Base-by-base conservation (phyloP, 106 monocot genomes). In the Chionographis japonica region DNA sequence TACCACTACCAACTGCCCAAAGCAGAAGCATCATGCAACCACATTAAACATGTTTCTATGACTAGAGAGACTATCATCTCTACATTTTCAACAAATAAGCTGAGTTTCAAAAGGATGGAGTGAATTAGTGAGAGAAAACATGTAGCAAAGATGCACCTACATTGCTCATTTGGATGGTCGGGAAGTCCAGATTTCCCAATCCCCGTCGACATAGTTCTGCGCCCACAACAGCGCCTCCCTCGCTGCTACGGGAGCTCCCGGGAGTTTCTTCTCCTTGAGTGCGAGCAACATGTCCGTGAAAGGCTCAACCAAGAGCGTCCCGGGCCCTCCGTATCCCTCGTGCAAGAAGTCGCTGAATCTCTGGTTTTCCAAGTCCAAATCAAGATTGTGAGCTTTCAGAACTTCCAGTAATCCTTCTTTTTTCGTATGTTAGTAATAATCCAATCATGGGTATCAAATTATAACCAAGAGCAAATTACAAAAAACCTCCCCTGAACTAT, bases 281-380 rank as follows among this genome's bases (percentile, higher is more conserved):
- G 65, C 52, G n/a, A 83, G 66, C 71, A 83, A 39, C 83, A 83
- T 83, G 40, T 83, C 83, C 15, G 78, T 78, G 69, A 78, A 83
- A 37, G 78, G 78, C 35, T 74, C 74, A 58, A 83, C 78, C 43
- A 69, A 27, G 17, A 83, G 69, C 2, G 79, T 84, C 41, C 84
- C 79, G 2, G 84, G 84, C 3, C 84, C 79, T 63, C 76, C 83
- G 68, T 83, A 83, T 64, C 76, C 79, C 37, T 72, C 73, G 75
- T 79, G 76, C 68, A 80, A 68, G 40, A 79, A 84, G 8, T 80
- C 62, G 41, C 67, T 76, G 7, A 76, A 72, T 37, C 76, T 84
- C 75, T 84, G 64, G 1, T 38, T 64, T n/a, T 41, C 41, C 6
- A 50, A 27, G 14, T 13, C 17, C 57, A 60, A 61, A 70, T 50